These are phyloP conservation scores for Tylopilus sp. DNA, from an alignment of 768 basidiomycete genomes.

Conservation along the genomic window DNA sequence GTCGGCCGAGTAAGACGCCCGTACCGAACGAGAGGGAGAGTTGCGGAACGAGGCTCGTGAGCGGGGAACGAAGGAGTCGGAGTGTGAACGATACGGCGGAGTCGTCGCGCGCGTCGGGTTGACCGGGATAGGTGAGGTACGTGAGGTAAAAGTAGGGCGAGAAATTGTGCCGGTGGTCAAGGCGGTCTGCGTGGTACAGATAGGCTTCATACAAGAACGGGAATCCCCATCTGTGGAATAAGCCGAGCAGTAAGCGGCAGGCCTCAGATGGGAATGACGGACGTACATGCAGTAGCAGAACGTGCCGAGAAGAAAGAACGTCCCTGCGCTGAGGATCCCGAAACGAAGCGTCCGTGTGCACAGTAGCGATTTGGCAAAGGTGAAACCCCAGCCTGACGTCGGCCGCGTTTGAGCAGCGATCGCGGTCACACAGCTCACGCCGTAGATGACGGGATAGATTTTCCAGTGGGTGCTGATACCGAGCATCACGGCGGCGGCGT, in stretches of 20 bases:
- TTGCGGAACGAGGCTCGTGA: slow-evolving; percentile 83
- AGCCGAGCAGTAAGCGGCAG: background rate
- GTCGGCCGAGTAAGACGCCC: slow-evolving; percentile 68
- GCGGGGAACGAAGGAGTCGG: slow-evolving; percentile 59
- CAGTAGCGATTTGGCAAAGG: slow-evolving; percentile 39
- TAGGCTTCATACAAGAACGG: slow-evolving; percentile 92
- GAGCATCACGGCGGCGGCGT: slow-evolving; percentile 63
- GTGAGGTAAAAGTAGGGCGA: slow-evolving; percentile 96
- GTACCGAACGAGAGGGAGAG: slow-evolving; percentile 65
- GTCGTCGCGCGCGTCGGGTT: slow-evolving; percentile 14
- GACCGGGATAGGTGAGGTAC: slow-evolving; percentile 75
- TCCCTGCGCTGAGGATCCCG: slow-evolving; percentile 59
- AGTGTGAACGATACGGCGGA: slow-evolving; percentile 34
- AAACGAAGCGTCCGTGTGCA: slow-evolving; percentile 61
- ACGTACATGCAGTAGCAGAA: slow-evolving; percentile 76
- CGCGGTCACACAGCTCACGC: slow-evolving; percentile 57
- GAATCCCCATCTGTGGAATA: slow-evolving; percentile 76
- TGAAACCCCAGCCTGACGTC: slow-evolving; percentile 14
- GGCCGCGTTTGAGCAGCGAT: slow-evolving; percentile 24
- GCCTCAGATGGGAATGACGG: background rate
- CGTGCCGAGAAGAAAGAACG: slow-evolving; percentile 59
- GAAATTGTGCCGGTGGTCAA: slow-evolving; percentile 98
- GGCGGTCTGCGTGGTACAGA: slow-evolving; percentile 85
- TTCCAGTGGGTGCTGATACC: slow-evolving; percentile 94
- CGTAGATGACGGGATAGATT: slow-evolving; percentile 93